Evolutionary conservation across 2,329 filamentous ascomycete genomes (phyloP).

Genomic region (Hypoxylon sp.): DNA sequence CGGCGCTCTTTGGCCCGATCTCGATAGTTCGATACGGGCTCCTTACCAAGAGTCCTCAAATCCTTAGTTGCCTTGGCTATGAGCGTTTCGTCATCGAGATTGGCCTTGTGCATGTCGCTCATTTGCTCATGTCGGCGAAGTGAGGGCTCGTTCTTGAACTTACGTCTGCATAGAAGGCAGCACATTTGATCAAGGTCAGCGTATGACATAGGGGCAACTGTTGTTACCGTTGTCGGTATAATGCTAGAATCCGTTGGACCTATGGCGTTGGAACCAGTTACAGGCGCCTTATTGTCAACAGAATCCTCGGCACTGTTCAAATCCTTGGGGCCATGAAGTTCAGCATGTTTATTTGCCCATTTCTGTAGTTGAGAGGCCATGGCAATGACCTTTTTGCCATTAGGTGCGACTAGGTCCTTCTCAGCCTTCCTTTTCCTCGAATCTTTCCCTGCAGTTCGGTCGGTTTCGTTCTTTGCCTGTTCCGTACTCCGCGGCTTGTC

Average conservation of each 20-base stretch:
- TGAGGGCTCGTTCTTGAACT: conserved; percentile 58
- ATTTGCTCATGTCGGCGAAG: conserved; percentile 62
- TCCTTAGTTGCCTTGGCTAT: conserved; percentile 52
- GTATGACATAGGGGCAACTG: conserved; percentile 68
- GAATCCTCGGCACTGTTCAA: conserved; percentile 51
- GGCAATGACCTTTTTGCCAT: conserved; percentile 66
- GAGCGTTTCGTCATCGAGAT: conserved; percentile 51
- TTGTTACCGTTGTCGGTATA: conserved; percentile 45
- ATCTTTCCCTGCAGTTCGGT: conserved; percentile 52
- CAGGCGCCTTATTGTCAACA: conserved; percentile 52
- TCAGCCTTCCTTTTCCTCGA: conserved; percentile 64
- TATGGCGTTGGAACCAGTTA: conserved; percentile 49
- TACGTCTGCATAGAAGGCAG: conserved; percentile 62
- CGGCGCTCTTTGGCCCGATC: conserved; percentile 79
- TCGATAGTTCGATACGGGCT: conserved; percentile 64
- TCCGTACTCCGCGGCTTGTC: conserved; percentile 59
- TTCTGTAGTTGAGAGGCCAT: conserved; percentile 77
- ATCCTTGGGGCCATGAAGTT: conserved; percentile 71
- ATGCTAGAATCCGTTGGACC: conserved; percentile 37
- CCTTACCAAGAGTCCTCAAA: conserved; percentile 56
- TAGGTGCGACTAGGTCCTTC: conserved; percentile 57
- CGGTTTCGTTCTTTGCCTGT: conserved; percentile 55
- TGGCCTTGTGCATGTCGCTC: conserved; percentile 61
- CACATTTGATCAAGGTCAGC: conserved; percentile 66
- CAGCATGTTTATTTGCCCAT: conserved; percentile 79